Evolutionary conservation across 768 basidiomycete genomes (phyloP).

Genomic region (Pilatotrama ljubarskyi): DNA sequence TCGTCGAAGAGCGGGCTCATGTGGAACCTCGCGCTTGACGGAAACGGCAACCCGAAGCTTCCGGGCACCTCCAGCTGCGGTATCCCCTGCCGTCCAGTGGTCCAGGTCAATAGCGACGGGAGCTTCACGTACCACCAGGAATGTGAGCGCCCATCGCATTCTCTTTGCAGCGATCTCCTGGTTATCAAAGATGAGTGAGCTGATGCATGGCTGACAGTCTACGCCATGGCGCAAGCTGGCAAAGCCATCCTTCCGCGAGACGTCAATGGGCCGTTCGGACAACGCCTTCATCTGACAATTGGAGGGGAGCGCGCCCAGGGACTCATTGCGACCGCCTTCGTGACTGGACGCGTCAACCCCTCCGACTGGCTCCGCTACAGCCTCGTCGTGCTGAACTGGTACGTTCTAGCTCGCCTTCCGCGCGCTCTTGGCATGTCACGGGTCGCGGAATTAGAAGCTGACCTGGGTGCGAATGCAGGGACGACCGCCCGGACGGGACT

Average conservation of each 20-base stretch:
- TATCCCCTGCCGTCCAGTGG: constrained; percentile 66
- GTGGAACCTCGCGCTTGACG: constrained; percentile 76
- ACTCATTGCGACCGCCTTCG: constrained; percentile 63
- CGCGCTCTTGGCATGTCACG: not conserved
- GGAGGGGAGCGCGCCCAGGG: constrained; percentile 58
- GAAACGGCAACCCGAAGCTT: constrained; percentile 61
- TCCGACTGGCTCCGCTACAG: constrained; percentile 66
- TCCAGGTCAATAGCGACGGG: constrained; percentile 64
- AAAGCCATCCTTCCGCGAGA: constrained; percentile 75
- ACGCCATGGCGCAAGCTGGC: constrained; percentile 71
- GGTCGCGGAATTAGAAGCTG: not conserved
- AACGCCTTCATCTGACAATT: constrained; percentile 65
- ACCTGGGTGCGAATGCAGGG: constrained; percentile 29
- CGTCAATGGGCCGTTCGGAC: constrained; percentile 62
- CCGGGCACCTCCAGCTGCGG: constrained; percentile 66
- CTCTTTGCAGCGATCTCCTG: constrained; percentile 5
- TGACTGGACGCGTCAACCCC: constrained; percentile 54
- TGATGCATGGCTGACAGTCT: constrained; percentile 42
- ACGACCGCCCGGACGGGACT: constrained; percentile 48
- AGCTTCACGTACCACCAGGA: constrained; percentile 71
- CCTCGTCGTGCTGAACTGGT: constrained; percentile 73
- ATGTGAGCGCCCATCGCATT: no score
- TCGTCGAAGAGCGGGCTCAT: constrained; percentile 54
- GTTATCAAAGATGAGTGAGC: not conserved
- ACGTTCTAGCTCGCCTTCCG: not conserved